A percentile compares a stretch with the other conserved stretches of the same genome.
Conservation (phyloP, 345 rosid species). For the Aurinia saxatilis region DNA sequence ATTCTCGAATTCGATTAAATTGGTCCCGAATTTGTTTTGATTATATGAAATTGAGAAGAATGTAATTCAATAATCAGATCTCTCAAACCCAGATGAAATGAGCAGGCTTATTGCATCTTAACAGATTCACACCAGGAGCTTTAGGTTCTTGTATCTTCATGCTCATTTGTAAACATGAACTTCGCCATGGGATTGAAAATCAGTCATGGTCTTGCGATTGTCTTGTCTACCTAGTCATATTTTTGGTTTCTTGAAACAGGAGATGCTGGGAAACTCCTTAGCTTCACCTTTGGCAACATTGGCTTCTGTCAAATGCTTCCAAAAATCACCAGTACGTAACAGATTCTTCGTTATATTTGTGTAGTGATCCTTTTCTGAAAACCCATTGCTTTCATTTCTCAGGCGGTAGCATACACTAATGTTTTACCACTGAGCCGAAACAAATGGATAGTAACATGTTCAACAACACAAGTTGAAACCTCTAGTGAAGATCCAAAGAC, state of each 20-base stretch:
- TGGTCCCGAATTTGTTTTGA: neutral
- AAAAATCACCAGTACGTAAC: conserved; percentile 29
- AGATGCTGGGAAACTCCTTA: conserved; percentile 53
- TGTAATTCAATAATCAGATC: too few species aligned
- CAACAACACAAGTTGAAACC: conserved; percentile 34
- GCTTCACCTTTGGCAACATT: conserved; percentile 48
- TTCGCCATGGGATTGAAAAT: neutral
- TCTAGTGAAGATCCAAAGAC: conserved; percentile 43
- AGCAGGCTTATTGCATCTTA: neutral
- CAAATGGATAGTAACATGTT: conserved; percentile 39
- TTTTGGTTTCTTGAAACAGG: conserved; percentile 23
- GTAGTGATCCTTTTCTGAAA: neutral
- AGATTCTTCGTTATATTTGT: neutral
- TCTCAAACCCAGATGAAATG: too few species aligned
- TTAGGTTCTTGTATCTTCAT: too few species aligned
- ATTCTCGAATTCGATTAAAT: neutral
- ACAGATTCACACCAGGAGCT: too few species aligned
- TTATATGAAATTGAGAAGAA: too few species aligned
- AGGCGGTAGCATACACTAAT: conserved; percentile 35
- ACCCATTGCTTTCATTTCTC: conserved; percentile 20
- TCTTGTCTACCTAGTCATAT: neutral
- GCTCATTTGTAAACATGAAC: too few species aligned
- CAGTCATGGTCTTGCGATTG: neutral
- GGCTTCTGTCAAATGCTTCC: conserved; percentile 16
- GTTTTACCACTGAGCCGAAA: conserved; percentile 19